A percentile compares a stretch with the other conserved stretches of the same genome.
These are phyloP conservation scores for Metschnikowia sp. DNA, from an alignment of 805 yeast species.

Conservation along the genomic window DNA sequence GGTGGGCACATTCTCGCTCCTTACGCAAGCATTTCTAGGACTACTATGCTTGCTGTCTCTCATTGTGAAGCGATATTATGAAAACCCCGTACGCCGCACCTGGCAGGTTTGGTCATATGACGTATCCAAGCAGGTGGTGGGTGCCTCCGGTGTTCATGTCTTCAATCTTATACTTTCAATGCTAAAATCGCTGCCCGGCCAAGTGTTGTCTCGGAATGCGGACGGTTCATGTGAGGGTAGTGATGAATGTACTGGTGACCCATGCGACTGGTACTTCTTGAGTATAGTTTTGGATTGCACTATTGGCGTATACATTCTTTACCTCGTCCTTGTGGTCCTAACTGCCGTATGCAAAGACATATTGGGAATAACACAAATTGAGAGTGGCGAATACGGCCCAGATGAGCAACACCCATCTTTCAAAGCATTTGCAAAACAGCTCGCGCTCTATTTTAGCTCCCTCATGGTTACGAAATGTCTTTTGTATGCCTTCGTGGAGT, in stretches of 20 bases:
- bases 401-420: conserved; percentile 53
- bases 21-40: conserved; percentile 77
- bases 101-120: conserved; percentile 89
- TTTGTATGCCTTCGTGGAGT: conserved; percentile 58
- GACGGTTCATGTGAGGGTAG: conserved; percentile 17
- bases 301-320: conserved; percentile 81
- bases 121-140: conserved; percentile 84
- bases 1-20: conserved; percentile 81
- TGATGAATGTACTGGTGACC: conserved; percentile 39
- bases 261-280: conserved; percentile 94
- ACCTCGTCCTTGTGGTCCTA: conserved; percentile 47
- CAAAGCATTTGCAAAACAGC: conserved; percentile 65
- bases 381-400: conserved; percentile 62
- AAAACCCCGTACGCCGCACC: conserved; percentile 76
- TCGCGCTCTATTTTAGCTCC: conserved; percentile 63
- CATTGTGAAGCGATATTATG: conserved; percentile 71
- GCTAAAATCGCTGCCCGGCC: conserved; percentile 36
- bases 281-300: conserved; percentile 90
- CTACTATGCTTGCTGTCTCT: conserved; percentile 69
- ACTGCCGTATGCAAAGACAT: conserved; percentile 43
- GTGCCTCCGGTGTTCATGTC: conserved; percentile 80
- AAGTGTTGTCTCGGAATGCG: conserved; percentile 19
- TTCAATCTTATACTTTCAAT: conserved; percentile 73
- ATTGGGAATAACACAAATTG: conserved; percentile 36
- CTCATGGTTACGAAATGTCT: conserved; percentile 63